Percentiles rank a stretch among this genome's conserved stretches.
These are phyloP conservation scores for Capsicum pubescens DNA, from an alignment of 257 asterid species.

Conservation along the genomic window DNA sequence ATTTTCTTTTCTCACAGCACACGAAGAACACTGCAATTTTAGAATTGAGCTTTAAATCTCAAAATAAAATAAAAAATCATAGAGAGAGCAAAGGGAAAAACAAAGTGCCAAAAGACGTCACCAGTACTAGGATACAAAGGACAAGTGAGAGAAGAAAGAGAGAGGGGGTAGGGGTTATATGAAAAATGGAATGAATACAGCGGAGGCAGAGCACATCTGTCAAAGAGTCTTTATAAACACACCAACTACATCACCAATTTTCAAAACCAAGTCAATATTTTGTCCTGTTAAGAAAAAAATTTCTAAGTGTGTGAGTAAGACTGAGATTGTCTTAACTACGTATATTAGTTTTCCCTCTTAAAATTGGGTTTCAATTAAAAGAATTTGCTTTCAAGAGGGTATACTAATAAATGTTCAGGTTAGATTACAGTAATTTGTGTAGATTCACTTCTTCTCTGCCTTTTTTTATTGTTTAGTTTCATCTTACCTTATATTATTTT, in stretches of 20 bases:
- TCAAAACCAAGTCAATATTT: neutral
- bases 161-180: slow-evolving; percentile 6
- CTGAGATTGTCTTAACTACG: neutral
- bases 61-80: neutral
- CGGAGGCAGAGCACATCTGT: slow-evolving; percentile 12
- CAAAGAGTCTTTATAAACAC: neutral
- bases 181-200: slow-evolving; percentile 30
- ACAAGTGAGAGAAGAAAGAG: neutral
- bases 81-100: neutral
- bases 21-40: neutral
- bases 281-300: too few species aligned
- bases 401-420: neutral
- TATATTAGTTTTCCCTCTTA: neutral
- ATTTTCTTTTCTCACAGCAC: neutral
- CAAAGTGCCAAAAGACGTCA: neutral
- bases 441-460: neutral
- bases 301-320: neutral
- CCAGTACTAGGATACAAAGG: neutral
- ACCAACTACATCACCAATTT: neutral
- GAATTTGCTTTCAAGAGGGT: too few species aligned
- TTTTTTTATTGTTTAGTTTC: too few species aligned
- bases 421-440: neutral
- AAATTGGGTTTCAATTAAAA: too few species aligned
- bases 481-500: too few species aligned
- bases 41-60: too few species aligned